Evolutionary conservation across 495 filamentous ascomycete genomes (phyloP), one percentile per base, ranked within the genome.

Genomic region (Aspergillus nanangensis): DNA sequence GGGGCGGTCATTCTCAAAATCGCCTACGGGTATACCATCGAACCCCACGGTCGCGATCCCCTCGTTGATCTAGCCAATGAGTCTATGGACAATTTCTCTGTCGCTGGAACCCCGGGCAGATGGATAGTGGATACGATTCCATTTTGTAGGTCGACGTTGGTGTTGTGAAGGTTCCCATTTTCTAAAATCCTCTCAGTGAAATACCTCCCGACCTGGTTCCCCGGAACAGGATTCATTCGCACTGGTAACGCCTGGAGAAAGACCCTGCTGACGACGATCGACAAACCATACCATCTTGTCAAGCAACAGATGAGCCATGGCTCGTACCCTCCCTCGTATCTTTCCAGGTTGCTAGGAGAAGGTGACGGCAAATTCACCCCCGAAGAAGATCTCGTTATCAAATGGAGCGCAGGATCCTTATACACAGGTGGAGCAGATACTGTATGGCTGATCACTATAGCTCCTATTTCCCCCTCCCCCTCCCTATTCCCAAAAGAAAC

Each of bases 341-440:
- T 69, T 22, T 53, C 61, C 5, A 47, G 50, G 9, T 38, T 59
- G 1, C 37, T 71, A 8, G 50, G 67, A 40, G 41, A 57, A 8
- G 48, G 35, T 1, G 46, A 50, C n/a, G 19, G 38, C 17, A 38
- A 44, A 8, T 45, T 48, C 21, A 42, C 42, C 0, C 11, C 47
- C 1, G 56, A 68, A 25, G 52, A 52, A 15, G 53, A 62, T 14
- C 25, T 33, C 0, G 40, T 54, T 5, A 58, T 59, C 36, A 75
- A 71, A 47, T 71, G 63, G 66, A 52, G 65, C 15, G 65, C 76
- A 2, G 66, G 63, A 13, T 66, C 69, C 1, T 50, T 82, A 0
- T 72, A 80, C 18, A 62, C 75, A 27, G 80, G 72, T 13, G 80
- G 79, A 2, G 71, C 75, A n/a, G 80, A 83, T 51, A 82, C 67